Evolutionary conservation across 1,284 basidiomycete species (phyloP), one percentile per base, ranked within the genome.

Genomic region (Leccinum huronense): DNA sequence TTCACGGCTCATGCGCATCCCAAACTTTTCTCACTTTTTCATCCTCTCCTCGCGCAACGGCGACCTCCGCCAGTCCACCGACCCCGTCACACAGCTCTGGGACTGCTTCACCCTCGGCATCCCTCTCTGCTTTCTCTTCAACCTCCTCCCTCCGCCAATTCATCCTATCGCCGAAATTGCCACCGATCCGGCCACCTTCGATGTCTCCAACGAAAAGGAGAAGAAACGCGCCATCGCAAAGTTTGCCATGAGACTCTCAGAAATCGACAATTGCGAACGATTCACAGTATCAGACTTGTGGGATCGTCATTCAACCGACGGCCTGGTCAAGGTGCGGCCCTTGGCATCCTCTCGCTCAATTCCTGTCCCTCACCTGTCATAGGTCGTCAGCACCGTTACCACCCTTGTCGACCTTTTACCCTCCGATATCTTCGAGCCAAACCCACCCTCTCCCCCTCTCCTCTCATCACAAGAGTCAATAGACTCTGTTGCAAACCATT

Each of bases 91-190:
- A 53, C 94, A 96, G 77, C 87, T 98, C 59, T 96, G 95, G 89
- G 93, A 96, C 74, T 88, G 92, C 74, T 93, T 99, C 79, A 90
- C 94, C 42, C 86, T 96, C 54, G 97, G 97, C 66, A 90, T 94
- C 38, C 91, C 96, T 42, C 90, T 99, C 67, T 97, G 95, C 80
- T 95, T 91, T 79, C 89, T 99, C 71, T 97, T 93, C 84, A 97
- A 99, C 80, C 87, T 91, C 73, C 88, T 97, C 64, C 91, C 91
- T 53, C 81, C 84, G 63, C 76, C 83, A 10, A 84, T 85, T 64
- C 82, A 83, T 66, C 84, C 86, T 55, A 90, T 87, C 76, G 83
- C 85, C 67, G 71, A 74, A 27, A 85, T 91, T 73, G 84, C 87
- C 74, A 92, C 90, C 6, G 81, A 87, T 69, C 83, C 88, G 61